phyloP scores from a whole-genome alignment of 2,329 filamentous ascomycete species.

The Epichloe festucae region DNA sequence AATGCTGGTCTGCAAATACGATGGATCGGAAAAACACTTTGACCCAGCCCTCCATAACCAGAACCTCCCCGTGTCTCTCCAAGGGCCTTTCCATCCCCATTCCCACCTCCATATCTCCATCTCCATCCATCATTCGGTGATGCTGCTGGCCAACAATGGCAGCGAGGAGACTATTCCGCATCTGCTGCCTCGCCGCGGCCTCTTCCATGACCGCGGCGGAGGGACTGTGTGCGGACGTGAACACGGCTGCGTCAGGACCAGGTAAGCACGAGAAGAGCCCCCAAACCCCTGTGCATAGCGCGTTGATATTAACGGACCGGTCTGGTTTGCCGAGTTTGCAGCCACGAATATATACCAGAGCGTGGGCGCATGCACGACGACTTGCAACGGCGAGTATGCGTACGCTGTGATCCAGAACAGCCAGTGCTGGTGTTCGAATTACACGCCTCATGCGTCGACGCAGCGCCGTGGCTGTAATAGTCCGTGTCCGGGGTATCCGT shows the following conservation, averaged over 20 bases:
- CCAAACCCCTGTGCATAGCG: too few species aligned
- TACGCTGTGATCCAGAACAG: slow-evolving; percentile 1
- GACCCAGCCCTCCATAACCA: not conserved
- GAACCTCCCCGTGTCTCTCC: too few species aligned
- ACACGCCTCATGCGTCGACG: not conserved
- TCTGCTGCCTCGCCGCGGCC: not conserved
- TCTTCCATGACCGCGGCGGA: not conserved
- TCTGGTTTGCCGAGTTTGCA: not conserved
- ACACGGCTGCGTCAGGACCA: not conserved
- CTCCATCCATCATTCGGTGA: not conserved
- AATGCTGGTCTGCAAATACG: too few species aligned
- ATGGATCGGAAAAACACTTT: not conserved
- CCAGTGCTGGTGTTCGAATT: slow-evolving; percentile 5
- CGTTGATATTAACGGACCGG: too few species aligned
- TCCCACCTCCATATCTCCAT: not conserved
- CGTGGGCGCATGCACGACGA: not conserved
- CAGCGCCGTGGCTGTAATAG: not conserved
- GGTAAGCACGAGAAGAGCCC: not conserved
- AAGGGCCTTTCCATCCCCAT: not conserved
- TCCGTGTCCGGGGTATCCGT: slow-evolving; percentile 4
- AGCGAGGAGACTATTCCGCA: not conserved
- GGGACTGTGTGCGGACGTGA: not conserved
- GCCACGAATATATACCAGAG: slow-evolving; percentile 2
- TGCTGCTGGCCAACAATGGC: not conserved
- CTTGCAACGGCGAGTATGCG: slow-evolving; percentile 1